Evolutionary conservation across 108 stramenopile genomes (phyloP), one percentile per base, ranked within the genome.

Genomic region (Conticribra guillardii): DNA sequence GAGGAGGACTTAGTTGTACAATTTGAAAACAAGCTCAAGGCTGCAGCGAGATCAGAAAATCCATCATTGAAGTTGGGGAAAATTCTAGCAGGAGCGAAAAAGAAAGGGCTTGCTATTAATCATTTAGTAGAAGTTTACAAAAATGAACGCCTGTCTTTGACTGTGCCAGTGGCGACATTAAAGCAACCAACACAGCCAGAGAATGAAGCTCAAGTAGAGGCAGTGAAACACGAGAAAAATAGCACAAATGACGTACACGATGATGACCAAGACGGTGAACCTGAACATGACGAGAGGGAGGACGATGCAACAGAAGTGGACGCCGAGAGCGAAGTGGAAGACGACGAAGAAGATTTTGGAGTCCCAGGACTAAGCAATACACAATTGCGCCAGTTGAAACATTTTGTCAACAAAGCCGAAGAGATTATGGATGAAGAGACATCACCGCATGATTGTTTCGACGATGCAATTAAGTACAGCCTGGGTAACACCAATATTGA

Each of bases 41-140:
- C 24, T 1, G 33, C 60, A 33, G 70, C 59, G 9, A 37, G 60
- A 45, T 71, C 70, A 18, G 44, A 34, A 26, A 62, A 60, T 27
- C 70, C 70, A 11, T 73, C 72, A 0, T 34, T 54, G 44, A 61
- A 73, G 54, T 57, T 64, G n/a, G 72, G 63, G 27, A 64, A 64
- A 44, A 58, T 65, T 30, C 72, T 65, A 41, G 72, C 72, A 2
- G 72, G 48, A n/a, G 72, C 72, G 16, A 71, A 71, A 34, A 61
- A 37, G 26, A 56, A 62, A 50, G 22, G 46, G 17, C 50, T 71
- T 21, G 48, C 70, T 11, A 19, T 61, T 0, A 54, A 26, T 29
- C 51, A 58, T 53, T 50, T 71, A 29, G 53, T 71, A 28, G 60
- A 52, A 45, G 22, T 71, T 24, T 71, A 71, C 37, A 71, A 58